These are phyloP conservation scores for Castanospermum australe DNA, from an alignment of 306 rosid genomes.

Conservation along the genomic window DNA sequence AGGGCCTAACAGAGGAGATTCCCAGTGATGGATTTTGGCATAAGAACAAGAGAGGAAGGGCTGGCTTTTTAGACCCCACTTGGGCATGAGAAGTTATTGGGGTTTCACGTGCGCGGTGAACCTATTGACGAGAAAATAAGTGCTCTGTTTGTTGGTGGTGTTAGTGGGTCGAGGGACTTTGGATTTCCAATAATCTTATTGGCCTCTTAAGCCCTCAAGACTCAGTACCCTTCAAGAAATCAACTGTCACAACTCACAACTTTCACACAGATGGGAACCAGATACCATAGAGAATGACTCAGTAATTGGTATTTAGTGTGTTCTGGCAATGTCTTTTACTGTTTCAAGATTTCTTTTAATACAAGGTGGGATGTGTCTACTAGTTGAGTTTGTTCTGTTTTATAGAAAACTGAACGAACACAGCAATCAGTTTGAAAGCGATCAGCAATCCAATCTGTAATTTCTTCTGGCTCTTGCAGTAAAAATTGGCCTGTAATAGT, in stretches of 20 bases:
- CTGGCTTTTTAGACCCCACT: conserved; percentile 75
- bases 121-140: conserved; percentile 28
- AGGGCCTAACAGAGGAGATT: conserved; percentile 49
- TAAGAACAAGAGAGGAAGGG: conserved; percentile 78
- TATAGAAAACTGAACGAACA: conserved; percentile 4
- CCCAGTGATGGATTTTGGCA: conserved; percentile 69
- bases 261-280: neutral
- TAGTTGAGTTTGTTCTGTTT: neutral
- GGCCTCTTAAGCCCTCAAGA: conserved; percentile 20
- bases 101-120: conserved; percentile 66
- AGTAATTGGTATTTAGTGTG: neutral
- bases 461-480: neutral
- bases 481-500: neutral
- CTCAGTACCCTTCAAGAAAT: conserved; percentile 1
- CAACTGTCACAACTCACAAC: neutral
- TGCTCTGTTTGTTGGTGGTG: conserved; percentile 37
- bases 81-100: conserved; percentile 90
- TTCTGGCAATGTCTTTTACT: neutral
- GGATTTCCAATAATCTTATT: conserved; percentile 38
- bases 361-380: conserved; percentile 6
- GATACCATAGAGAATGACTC: neutral
- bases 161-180: conserved; percentile 28
- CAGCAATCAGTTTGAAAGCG: conserved; percentile 14
- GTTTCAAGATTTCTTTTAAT: neutral
- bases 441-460: neutral